phyloP scores from a whole-genome alignment of 2,329 filamentous ascomycete species.

The Cladosporium velox region DNA sequence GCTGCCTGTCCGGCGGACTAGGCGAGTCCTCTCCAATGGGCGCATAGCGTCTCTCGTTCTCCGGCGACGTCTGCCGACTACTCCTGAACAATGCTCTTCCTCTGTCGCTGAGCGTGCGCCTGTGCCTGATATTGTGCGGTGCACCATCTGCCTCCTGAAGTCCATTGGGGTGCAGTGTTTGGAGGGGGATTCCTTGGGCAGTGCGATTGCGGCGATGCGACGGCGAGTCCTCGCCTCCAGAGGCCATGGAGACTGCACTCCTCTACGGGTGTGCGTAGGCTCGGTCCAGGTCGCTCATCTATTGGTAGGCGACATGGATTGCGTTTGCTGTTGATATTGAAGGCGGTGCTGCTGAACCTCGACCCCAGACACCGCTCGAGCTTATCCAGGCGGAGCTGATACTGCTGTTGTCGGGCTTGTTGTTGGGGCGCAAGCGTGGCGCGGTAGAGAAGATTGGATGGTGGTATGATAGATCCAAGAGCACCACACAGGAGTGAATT shows the following conservation, averaged over 20 bases:
- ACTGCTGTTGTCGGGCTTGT: background rate
- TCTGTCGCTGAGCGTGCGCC: constrained; percentile 51
- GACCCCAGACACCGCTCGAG: constrained; percentile 11
- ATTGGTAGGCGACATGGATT: constrained; percentile 4
- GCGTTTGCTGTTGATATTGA: background rate
- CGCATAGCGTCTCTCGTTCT: constrained; percentile 44
- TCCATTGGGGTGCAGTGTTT: constrained; percentile 48
- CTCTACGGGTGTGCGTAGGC: constrained; percentile 8
- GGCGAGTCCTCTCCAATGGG: constrained; percentile 56
- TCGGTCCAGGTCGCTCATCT: background rate
- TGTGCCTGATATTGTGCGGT: constrained; percentile 38
- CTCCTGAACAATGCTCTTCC: constrained; percentile 49
- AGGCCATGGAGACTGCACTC: constrained; percentile 46
- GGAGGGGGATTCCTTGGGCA: constrained; percentile 68
- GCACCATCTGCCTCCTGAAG: constrained; percentile 33
- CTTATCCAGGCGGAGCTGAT: constrained; percentile 9
- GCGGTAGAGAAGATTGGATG: background rate
- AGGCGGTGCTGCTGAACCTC: background rate
- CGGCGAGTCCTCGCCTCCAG: constrained; percentile 43
- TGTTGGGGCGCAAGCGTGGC: background rate
- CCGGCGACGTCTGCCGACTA: constrained; percentile 32
- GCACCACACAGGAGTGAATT: background rate
- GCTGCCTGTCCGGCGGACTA: constrained; percentile 41
- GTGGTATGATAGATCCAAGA: background rate
- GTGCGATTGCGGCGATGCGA: constrained; percentile 50